These are phyloP conservation scores for Inosperma sp. DNA, from an alignment of 768 basidiomycete genomes.

Conservation along the genomic window DNA sequence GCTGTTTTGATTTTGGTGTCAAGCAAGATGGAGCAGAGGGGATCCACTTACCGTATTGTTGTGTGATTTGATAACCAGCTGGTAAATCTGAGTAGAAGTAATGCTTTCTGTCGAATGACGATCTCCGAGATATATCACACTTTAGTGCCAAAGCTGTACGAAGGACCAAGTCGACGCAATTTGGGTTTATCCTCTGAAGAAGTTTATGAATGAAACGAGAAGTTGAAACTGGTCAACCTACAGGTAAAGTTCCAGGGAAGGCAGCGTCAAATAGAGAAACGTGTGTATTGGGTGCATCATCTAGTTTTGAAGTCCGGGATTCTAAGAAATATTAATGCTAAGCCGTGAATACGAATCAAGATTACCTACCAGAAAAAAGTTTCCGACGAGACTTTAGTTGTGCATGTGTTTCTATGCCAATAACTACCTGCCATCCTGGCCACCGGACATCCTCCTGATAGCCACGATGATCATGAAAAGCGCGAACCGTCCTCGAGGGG, in stretches of 20 bases:
- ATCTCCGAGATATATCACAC: slow-evolving; percentile 57
- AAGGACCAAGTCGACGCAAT: slow-evolving; percentile 74
- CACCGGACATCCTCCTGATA: slow-evolving; percentile 47
- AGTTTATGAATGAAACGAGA: slow-evolving; percentile 9
- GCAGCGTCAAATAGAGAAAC: slow-evolving; percentile 83
- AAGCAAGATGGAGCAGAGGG: not conserved
- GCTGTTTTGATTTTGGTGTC: slow-evolving; percentile 41
- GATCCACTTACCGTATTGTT: slow-evolving; percentile 69
- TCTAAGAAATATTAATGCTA: slow-evolving; percentile 23
- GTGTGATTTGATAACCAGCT: slow-evolving; percentile 94
- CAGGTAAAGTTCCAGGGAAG: slow-evolving; percentile 90
- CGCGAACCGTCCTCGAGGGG: slow-evolving; percentile 12
- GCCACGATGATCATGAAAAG: slow-evolving; percentile 32
- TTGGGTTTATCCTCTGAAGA: slow-evolving; percentile 53
- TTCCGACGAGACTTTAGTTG: slow-evolving; percentile 87
- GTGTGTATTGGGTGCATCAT: slow-evolving; percentile 61
- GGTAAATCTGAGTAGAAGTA: slow-evolving; percentile 97
- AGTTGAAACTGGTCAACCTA: slow-evolving; percentile 33
- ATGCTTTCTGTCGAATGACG: slow-evolving; percentile 94
- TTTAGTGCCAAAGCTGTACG: slow-evolving; percentile 77
- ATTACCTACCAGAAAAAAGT: slow-evolving; percentile 71
- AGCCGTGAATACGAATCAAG: not conserved
- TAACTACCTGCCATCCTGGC: slow-evolving; percentile 86
- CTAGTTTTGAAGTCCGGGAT: slow-evolving; percentile 36
- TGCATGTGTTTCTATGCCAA: slow-evolving; percentile 95